These are phyloP conservation scores for Stentor roeselii DNA, from an alignment of 73 alveolate genomes.

Conservation along the genomic window DNA sequence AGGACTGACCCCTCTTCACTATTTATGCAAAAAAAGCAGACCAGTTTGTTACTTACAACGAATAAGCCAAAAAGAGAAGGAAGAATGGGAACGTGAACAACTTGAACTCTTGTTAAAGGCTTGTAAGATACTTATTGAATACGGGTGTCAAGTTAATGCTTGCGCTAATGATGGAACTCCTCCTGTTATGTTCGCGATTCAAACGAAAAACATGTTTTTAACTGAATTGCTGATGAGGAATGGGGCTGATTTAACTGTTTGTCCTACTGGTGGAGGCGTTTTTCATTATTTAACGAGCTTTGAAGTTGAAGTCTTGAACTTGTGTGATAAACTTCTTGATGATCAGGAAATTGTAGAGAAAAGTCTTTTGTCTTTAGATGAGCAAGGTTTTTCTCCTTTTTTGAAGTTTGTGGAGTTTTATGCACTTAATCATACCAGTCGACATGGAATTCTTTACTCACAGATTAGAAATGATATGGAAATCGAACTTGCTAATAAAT, in stretches of 20 bases:
- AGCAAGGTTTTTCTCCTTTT: conserved; percentile 87
- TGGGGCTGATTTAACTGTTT: conserved; percentile 15
- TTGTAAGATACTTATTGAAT: conserved; percentile 45
- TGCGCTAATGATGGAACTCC: conserved; percentile 63
- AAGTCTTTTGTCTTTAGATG: conserved; percentile 62
- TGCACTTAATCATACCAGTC: no score
- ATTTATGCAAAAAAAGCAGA: conserved; percentile 49
- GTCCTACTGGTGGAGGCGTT: conserved; percentile 48
- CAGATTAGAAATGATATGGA: neutral
- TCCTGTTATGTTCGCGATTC: conserved; percentile 61
- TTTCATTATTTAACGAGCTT: conserved; percentile 33
- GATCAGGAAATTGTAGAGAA: conserved; percentile 26
- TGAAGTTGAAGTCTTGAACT: conserved; percentile 42
- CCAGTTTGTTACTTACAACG: neutral
- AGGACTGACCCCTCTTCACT: conserved; percentile 86
- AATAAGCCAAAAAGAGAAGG: neutral
- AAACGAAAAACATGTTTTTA: conserved; percentile 35
- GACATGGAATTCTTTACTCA: neutral
- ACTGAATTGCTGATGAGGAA: conserved; percentile 37
- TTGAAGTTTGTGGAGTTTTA: conserved; percentile 39
- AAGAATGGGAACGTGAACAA: neutral
- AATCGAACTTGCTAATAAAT: neutral
- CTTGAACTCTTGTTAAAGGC: conserved; percentile 17
- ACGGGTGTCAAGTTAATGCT: conserved; percentile 67
- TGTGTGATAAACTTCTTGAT: conserved; percentile 34